Percentiles rank a stretch among this genome's conserved stretches.
Evolutionary conservation across 1,284 basidiomycete genomes (phyloP).

Genomic region (Ceratobasidium sp.): DNA sequence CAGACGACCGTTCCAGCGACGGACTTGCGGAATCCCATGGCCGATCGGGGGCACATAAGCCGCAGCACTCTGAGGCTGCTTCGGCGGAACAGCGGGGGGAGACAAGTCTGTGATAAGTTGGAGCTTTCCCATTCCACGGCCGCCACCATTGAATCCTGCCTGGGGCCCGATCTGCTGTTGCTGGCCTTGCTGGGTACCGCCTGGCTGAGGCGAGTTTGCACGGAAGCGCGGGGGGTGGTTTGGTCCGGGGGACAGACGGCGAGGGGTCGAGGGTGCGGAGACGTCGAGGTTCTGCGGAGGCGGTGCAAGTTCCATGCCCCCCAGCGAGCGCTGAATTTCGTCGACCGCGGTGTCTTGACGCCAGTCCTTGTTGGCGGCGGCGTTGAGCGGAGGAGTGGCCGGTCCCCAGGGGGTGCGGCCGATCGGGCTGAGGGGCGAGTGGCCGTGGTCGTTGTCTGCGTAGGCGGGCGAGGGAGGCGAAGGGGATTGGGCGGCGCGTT

Average conservation of each 20-base stretch:
- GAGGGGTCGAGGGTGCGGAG: conserved; percentile 43
- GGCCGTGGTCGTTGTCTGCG: conserved; percentile 42
- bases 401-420: conserved; percentile 42
- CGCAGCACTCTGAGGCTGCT: conserved; percentile 62
- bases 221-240: conserved; percentile 38
- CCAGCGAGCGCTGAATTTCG: conserved; percentile 79
- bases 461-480: conserved; percentile 66
- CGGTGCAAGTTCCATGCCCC: conserved; percentile 56
- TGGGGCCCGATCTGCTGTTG: conserved; percentile 20
- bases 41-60: conserved; percentile 65
- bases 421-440: conserved; percentile 41
- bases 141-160: conserved; percentile 34
- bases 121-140: conserved; percentile 58
- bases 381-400: conserved; percentile 5
- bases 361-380: conserved; percentile 50
- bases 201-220: conserved; percentile 29
- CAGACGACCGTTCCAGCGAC: conserved; percentile 54
- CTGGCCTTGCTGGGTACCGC: not conserved
- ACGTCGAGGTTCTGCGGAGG: conserved; percentile 42
- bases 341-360: conserved; percentile 64
- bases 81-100: conserved; percentile 62
- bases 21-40: conserved; percentile 56
- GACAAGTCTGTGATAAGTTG: conserved; percentile 72
- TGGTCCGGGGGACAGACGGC: conserved; percentile 46
- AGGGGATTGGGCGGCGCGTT: conserved; percentile 36